Evolutionary conservation across 202 grass and related monocot species (phyloP).

Genomic region (Panicum hallii): DNA sequence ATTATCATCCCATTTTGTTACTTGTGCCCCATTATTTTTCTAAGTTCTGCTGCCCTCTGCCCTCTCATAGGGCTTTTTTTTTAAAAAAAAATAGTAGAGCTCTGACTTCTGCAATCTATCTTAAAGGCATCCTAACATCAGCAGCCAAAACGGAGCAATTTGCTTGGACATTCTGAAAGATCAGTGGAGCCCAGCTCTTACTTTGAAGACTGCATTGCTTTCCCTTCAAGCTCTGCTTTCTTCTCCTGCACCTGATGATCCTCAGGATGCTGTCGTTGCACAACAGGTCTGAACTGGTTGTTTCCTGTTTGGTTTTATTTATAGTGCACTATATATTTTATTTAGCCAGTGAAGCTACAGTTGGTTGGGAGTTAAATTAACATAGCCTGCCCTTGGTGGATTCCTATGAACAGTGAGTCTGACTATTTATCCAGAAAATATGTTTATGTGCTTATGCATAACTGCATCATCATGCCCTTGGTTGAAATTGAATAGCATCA

Average conservation of each 20-base stretch:
- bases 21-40: background rate
- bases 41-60: background rate
- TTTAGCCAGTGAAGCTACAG: background rate
- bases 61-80: background rate
- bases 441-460: slow-evolving; percentile 9
- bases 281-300: slow-evolving; percentile 67
- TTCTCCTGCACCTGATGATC: slow-evolving; percentile 85
- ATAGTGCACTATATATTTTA: background rate
- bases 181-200: slow-evolving; percentile 99
- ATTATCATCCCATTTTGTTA: background rate
- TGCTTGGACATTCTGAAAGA: slow-evolving; percentile 99
- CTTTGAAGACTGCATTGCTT: slow-evolving; percentile 85
- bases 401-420: background rate
- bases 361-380: slow-evolving; percentile 5
- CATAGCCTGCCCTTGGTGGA: background rate
- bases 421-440: background rate
- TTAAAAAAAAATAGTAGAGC: background rate
- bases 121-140: slow-evolving; percentile 97
- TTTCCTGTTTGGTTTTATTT: slow-evolving; percentile 16
- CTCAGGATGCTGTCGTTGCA: slow-evolving; percentile 97
- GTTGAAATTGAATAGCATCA: slow-evolving; percentile 4
- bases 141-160: slow-evolving; percentile 98
- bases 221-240: slow-evolving; percentile 97
- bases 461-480: background rate
- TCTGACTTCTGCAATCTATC: slow-evolving; percentile 41